These are phyloP conservation scores for Protea cynaroides DNA, from an alignment of 164 flowering plant species.

Conservation along the genomic window DNA sequence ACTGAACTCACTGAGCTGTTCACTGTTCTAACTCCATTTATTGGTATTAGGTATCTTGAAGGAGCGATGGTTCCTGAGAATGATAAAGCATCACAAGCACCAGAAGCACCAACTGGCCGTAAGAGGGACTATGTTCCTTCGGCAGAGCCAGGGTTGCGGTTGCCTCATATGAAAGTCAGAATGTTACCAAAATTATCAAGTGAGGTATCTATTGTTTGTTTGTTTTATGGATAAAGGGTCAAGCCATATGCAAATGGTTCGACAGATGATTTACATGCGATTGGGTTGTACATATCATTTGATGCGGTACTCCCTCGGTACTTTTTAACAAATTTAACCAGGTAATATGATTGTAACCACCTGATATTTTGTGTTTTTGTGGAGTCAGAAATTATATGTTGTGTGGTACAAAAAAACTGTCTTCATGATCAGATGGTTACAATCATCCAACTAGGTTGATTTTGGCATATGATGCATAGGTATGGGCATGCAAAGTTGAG, in stretches of 20 bases:
- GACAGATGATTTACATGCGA: background rate
- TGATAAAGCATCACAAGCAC: slow-evolving; percentile 11
- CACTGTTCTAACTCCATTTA: slow-evolving; percentile 6
- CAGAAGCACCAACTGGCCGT: slow-evolving; percentile 58
- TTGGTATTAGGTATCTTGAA: slow-evolving; percentile 51
- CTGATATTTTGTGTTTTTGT: too few species aligned
- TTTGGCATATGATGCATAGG: background rate
- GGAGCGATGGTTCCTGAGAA: slow-evolving; percentile 75
- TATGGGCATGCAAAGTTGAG: background rate
- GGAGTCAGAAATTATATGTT: too few species aligned
- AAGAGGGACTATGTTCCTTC: slow-evolving; percentile 79
- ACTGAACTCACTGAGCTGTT: background rate
- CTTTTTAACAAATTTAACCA: too few species aligned
- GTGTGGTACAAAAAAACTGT: too few species aligned
- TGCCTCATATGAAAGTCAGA: slow-evolving; percentile 78
- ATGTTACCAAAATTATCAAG: slow-evolving; percentile 24
- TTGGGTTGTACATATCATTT: too few species aligned
- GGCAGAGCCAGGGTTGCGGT: slow-evolving; percentile 72
- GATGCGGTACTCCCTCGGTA: too few species aligned
- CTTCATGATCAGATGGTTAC: background rate
- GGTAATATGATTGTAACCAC: too few species aligned
- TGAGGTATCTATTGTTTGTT: slow-evolving; percentile 39
- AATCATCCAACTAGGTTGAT: background rate
- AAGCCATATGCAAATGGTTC: too few species aligned
- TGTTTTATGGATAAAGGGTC: background rate